Conservation (phyloP, 2,329 filamentous ascomycete species). For the Zalaria obscura region DNA sequence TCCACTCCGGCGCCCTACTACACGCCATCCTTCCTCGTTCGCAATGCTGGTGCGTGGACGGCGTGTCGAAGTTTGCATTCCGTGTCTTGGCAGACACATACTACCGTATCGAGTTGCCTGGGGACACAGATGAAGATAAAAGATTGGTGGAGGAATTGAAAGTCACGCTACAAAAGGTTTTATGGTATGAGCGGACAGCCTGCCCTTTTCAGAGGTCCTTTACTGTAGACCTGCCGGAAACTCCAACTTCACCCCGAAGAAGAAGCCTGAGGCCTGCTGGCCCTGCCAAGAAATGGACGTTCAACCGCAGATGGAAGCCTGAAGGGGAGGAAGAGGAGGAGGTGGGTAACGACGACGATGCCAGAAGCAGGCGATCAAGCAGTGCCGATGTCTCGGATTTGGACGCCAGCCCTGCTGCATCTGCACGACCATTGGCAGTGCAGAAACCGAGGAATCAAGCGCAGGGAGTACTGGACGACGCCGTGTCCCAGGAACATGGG, state of each 20-base stretch:
- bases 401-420: slow-evolving; percentile 2
- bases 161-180: slow-evolving; percentile 52
- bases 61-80: slow-evolving; percentile 71
- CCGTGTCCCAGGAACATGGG: slow-evolving; percentile 5
- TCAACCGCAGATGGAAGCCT: slow-evolving; percentile 33
- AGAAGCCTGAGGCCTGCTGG: slow-evolving; percentile 56
- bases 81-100: slow-evolving; percentile 73
- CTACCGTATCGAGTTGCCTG: slow-evolving; percentile 78
- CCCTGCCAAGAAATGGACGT: slow-evolving; percentile 36
- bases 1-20: slow-evolving; percentile 71
- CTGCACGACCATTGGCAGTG: background rate
- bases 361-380: background rate
- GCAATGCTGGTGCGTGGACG: slow-evolving; percentile 88
- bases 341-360: background rate
- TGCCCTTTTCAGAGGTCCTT: slow-evolving; percentile 76
- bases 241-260: slow-evolving; percentile 45
- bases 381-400: slow-evolving; percentile 2
- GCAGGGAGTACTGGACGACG: no score
- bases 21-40: slow-evolving; percentile 81
- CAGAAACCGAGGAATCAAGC: no score
- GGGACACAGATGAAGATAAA: slow-evolving; percentile 47
- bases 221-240: slow-evolving; percentile 58
- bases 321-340: slow-evolving; percentile 18
- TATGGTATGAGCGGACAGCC: slow-evolving; percentile 76
- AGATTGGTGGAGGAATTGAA: slow-evolving; percentile 53